Percentiles rank a stretch among this genome's conserved stretches.
phyloP scores from a whole-genome alignment of 2,329 filamentous ascomycete genomes.

The Nigrospora sphaerica region DNA sequence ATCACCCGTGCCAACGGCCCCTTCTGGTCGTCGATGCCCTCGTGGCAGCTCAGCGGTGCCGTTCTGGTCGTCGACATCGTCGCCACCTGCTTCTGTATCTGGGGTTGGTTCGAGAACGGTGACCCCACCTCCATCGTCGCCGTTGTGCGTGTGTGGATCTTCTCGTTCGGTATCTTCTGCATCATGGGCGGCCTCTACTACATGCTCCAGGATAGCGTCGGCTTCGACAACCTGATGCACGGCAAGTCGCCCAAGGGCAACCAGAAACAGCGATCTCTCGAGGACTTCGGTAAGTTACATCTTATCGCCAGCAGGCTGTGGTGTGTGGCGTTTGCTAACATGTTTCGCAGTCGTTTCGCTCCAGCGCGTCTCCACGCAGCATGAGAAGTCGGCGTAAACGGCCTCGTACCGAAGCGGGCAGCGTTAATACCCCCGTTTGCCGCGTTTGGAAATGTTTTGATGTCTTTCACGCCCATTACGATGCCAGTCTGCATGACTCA shows the following conservation, averaged over 20 bases:
- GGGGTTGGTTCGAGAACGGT: slow-evolving; percentile 70
- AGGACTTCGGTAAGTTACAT: slow-evolving; percentile 73
- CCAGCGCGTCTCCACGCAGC: slow-evolving; percentile 84
- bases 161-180: slow-evolving; percentile 84
- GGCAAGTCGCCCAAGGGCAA: slow-evolving; percentile 77
- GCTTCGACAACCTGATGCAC: slow-evolving; percentile 91
- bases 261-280: slow-evolving; percentile 75
- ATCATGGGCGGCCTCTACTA: slow-evolving; percentile 70
- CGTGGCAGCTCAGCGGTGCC: slow-evolving; percentile 74
- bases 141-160: slow-evolving; percentile 84
- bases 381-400: slow-evolving; percentile 73
- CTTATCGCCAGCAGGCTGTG: slow-evolving; percentile 1
- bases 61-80: slow-evolving; percentile 77
- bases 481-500: no score
- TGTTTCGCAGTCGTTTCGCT: slow-evolving; percentile 65
- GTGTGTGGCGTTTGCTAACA: slow-evolving; percentile 35
- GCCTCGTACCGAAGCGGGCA: slow-evolving; percentile 11
- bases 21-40: slow-evolving; percentile 85
- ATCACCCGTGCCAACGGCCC: slow-evolving; percentile 89
- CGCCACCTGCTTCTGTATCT: slow-evolving; percentile 79
- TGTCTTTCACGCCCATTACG: no score
- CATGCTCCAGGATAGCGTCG: slow-evolving; percentile 70
- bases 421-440: not conserved
- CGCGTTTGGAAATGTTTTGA: no score
- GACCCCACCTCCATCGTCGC: slow-evolving; percentile 68